A percentile compares a stretch with the other conserved stretches of the same genome.
Evolutionary conservation across 1,284 basidiomycete genomes (phyloP).

Genomic region (Marasmius sp.): DNA sequence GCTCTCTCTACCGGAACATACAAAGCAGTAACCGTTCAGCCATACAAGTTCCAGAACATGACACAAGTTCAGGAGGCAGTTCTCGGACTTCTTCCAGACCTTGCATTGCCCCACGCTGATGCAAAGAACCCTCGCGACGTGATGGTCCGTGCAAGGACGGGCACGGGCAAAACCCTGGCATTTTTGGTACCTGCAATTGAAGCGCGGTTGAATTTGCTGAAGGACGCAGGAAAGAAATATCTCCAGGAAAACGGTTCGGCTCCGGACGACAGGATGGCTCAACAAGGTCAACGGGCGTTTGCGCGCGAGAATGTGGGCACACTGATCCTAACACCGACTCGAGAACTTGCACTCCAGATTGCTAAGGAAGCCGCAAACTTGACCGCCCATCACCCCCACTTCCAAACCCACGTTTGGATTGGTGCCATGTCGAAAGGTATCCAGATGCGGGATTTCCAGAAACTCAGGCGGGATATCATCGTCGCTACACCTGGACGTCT

Average conservation of each 20-base stretch:
- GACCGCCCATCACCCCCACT: conserved; percentile 60
- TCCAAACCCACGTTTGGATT: conserved; percentile 77
- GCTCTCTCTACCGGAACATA: conserved; percentile 43
- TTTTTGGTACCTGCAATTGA: conserved; percentile 92
- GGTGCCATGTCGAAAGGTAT: conserved; percentile 72
- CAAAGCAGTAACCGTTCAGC: conserved; percentile 63
- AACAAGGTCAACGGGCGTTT: conserved; percentile 35
- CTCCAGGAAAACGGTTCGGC: conserved; percentile 39
- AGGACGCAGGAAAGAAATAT: conserved; percentile 38
- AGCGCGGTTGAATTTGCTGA: conserved; percentile 57
- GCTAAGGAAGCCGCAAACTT: conserved; percentile 82
- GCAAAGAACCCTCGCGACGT: conserved; percentile 51
- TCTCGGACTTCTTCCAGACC: conserved; percentile 61
- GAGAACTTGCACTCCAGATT: conserved; percentile 94
- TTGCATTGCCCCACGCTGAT: conserved; percentile 49
- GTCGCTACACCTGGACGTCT: conserved; percentile 93
- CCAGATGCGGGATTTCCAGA: conserved; percentile 72
- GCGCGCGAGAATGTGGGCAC: conserved; percentile 61
- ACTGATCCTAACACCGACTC: conserved; percentile 90
- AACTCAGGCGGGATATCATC: conserved; percentile 78
- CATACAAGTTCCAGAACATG: conserved; percentile 79
- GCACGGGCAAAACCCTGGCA: conserved; percentile 90
- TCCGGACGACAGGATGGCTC: conserved; percentile 30
- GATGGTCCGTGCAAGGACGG: conserved; percentile 87
- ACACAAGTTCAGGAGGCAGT: conserved; percentile 85